Percentiles rank a stretch among this genome's conserved stretches.
Evolutionary conservation across 2,329 filamentous ascomycete species (phyloP).

Genomic region (Arthroderma sp.): DNA sequence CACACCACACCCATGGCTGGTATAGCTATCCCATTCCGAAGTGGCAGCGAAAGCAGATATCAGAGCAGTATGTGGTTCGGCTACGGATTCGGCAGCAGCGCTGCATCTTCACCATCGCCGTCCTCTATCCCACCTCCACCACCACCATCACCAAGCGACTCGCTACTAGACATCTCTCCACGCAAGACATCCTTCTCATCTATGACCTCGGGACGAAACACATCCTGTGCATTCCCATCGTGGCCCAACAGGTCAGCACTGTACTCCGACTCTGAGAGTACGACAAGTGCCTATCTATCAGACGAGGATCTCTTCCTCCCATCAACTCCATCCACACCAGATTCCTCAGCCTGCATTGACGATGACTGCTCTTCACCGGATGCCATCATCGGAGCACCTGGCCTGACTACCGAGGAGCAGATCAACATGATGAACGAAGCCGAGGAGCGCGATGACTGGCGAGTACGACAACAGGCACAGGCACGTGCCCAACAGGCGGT

Average conservation of each 20-base stretch:
- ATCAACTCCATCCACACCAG: conserved; percentile 15
- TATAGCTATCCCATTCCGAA: conserved; percentile 1
- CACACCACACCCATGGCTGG: not conserved
- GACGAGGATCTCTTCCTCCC: conserved; percentile 30
- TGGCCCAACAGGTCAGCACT: conserved; percentile 31
- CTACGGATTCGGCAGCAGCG: conserved; percentile 10
- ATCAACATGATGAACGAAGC: conserved; percentile 23
- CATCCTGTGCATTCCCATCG: conserved; percentile 31
- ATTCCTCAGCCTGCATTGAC: not conserved
- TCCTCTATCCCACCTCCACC: conserved; percentile 24
- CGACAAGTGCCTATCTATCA: conserved; percentile 27
- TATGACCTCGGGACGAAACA: conserved; percentile 24
- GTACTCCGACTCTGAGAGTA: conserved; percentile 20
- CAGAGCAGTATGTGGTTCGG: conserved; percentile 8
- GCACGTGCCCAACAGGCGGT: conserved; percentile 29
- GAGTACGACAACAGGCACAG: conserved; percentile 26
- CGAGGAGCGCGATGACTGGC: conserved; percentile 24
- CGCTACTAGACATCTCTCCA: conserved; percentile 27
- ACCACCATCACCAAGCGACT: conserved; percentile 26
- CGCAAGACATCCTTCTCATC: conserved; percentile 30
- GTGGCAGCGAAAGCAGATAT: conserved; percentile 1
- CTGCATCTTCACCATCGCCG: conserved; percentile 15
- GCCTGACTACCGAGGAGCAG: conserved; percentile 28
- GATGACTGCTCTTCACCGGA: conserved; percentile 5
- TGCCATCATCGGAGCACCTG: conserved; percentile 13